A percentile compares a stretch with the other conserved stretches of the same genome.
Conservation (phyloP, 805 yeast genomes). For the Lipomyces mesembrius region DNA sequence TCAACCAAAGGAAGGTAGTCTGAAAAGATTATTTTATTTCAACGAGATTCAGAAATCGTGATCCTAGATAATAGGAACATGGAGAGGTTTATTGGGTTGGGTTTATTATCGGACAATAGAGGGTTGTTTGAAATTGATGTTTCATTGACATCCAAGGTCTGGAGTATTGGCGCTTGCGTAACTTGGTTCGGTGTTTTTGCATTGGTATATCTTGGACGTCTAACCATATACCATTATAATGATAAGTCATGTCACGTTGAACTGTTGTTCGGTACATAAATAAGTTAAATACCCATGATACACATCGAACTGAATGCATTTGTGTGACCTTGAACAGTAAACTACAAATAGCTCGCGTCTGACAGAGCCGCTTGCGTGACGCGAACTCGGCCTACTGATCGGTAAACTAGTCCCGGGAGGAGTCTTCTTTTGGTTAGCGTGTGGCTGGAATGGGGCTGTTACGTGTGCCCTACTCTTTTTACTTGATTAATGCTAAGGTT, state of each 20-base stretch:
- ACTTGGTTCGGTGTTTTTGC: neutral
- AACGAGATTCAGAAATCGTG: constrained; percentile 15
- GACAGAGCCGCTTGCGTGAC: no score
- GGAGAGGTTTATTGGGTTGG: neutral
- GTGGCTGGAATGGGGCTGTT: neutral
- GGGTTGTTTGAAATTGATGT: neutral
- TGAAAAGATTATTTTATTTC: constrained; percentile 22
- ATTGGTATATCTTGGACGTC: neutral
- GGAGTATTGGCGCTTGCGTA: neutral
- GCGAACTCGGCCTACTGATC: no score
- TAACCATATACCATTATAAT: neutral
- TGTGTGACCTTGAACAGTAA: no score
- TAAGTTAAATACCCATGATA: neutral
- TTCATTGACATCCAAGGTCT: neutral
- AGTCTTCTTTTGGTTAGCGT: neutral
- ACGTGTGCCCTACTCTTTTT: no score
- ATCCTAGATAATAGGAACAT: neutral
- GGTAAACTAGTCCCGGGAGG: no score
- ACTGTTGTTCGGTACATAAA: neutral
- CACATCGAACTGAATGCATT: neutral
- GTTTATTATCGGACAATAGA: neutral
- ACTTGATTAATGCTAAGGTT: no score
- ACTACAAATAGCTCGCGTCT: no score
- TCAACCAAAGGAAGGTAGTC: constrained; percentile 14
- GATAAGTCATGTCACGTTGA: neutral